Conservation (phyloP, 2,329 filamentous ascomycete genomes). For the Bipolaris bicolor region DNA sequence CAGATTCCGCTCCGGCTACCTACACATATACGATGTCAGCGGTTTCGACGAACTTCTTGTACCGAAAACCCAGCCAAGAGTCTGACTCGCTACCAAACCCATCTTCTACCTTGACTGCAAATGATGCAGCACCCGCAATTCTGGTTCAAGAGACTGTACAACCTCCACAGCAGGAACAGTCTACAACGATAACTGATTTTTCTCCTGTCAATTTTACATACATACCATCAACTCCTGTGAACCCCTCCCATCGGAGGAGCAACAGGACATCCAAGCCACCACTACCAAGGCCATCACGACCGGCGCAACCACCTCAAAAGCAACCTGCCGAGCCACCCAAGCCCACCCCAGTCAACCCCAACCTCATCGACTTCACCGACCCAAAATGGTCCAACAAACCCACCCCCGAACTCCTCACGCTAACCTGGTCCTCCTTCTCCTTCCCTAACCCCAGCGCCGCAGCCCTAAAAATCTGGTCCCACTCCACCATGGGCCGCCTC, state of each 20-base stretch:
- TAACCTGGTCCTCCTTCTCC: conserved; percentile 8
- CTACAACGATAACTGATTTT: too few species aligned
- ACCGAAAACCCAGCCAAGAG: too few species aligned
- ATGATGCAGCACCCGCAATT: too few species aligned
- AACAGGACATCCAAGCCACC: not conserved
- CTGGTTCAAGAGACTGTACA: too few species aligned
- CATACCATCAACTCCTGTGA: not conserved
- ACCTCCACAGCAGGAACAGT: too few species aligned
- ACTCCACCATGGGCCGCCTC: not conserved
- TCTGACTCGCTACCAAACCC: too few species aligned
- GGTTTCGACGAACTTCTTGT: not conserved
- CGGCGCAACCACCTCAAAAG: not conserved
- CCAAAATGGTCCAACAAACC: not conserved
- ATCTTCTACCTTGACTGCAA: not conserved
- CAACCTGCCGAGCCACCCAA: not conserved
- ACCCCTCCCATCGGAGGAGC: not conserved
- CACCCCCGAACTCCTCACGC: not conserved
- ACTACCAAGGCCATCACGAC: not conserved
- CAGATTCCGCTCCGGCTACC: not conserved
- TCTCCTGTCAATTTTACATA: too few species aligned
- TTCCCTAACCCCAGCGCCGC: not conserved
- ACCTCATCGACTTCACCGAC: conserved; percentile 4
- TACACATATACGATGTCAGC: not conserved
- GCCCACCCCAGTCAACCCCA: not conserved
- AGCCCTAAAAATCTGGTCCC: conserved; percentile 1